Conservation (phyloP, 139 green algal species). For the Dunaliella sp. region DNA sequence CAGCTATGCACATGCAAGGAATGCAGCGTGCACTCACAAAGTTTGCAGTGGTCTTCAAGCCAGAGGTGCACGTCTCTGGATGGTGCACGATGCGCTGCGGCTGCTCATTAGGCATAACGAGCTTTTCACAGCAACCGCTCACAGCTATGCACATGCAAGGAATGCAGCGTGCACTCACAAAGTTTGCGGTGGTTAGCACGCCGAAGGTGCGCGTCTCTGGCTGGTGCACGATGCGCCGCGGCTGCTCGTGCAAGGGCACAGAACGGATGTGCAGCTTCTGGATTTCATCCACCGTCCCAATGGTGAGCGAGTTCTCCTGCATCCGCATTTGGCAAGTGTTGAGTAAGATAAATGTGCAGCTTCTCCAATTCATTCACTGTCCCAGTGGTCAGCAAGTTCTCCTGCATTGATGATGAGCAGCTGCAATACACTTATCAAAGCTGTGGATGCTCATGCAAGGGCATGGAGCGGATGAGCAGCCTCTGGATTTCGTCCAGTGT, state of each 20-base stretch:
- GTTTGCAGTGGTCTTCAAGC: neutral
- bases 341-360: too few species aligned
- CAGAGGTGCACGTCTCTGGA: neutral
- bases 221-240: slow-evolving; percentile 87
- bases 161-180: slow-evolving; percentile 14
- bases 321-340: too few species aligned
- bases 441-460: slow-evolving; percentile 87
- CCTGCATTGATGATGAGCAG: too few species aligned
- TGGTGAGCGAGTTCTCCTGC: slow-evolving; percentile 65
- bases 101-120: too few species aligned
- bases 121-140: too few species aligned
- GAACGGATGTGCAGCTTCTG: slow-evolving; percentile 96
- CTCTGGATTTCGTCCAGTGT: slow-evolving; percentile 93
- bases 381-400: too few species aligned
- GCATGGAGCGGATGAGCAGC: slow-evolving; percentile 89
- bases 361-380: too few species aligned
- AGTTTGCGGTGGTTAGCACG: slow-evolving; percentile 35
- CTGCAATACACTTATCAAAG: too few species aligned
- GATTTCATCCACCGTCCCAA: slow-evolving; percentile 89
- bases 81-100: neutral
- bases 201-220: slow-evolving; percentile 33
- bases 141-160: too few species aligned
- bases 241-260: slow-evolving; percentile 87
- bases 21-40: neutral
- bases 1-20: too few species aligned